A percentile compares a stretch with the other conserved stretches of the same genome.
phyloP scores from a whole-genome alignment of 176 grass and related monocot species.

The Puya raimondii region DNA sequence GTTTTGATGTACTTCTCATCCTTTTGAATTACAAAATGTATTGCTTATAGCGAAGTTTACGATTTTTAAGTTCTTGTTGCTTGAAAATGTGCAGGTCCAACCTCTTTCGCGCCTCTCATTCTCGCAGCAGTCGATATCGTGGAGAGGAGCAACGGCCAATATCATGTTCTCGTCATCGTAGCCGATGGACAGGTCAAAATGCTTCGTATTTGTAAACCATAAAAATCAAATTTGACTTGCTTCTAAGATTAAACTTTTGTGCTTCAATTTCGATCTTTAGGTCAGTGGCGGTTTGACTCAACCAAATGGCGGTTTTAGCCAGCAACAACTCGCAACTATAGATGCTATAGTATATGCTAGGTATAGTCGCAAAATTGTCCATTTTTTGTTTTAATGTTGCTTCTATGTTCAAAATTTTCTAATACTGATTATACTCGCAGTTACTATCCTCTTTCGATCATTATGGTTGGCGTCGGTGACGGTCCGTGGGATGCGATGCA shows the following conservation, averaged over 20 bases:
- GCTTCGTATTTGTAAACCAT: neutral
- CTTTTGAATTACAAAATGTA: too few relatives aligned
- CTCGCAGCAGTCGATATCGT: conserved; percentile 63
- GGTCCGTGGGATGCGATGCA: conserved; percentile 32
- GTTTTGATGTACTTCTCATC: too few relatives aligned
- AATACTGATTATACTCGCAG: conserved; percentile 6
- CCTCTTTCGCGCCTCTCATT: conserved; percentile 87
- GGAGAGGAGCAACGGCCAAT: conserved; percentile 67
- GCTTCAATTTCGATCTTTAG: neutral
- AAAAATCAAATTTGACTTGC: neutral
- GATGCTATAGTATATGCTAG: conserved; percentile 13
- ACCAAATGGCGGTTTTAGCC: conserved; percentile 52
- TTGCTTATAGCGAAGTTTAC: neutral
- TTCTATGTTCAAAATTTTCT: conserved; percentile 9
- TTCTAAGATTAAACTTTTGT: neutral
- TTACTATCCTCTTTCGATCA: conserved; percentile 29
- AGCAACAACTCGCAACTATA: conserved; percentile 58
- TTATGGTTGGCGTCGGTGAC: conserved; percentile 36
- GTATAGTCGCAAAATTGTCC: neutral
- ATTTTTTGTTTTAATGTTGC: neutral
- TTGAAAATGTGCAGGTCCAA: conserved; percentile 46
- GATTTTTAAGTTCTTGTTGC: neutral
- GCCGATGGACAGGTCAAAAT: conserved; percentile 77
- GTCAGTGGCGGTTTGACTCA: conserved; percentile 37
- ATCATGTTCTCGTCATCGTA: conserved; percentile 95